Evolutionary conservation across 805 yeast species (phyloP), one percentile per base, ranked within the genome.

Genomic region (Candida argentea): DNA sequence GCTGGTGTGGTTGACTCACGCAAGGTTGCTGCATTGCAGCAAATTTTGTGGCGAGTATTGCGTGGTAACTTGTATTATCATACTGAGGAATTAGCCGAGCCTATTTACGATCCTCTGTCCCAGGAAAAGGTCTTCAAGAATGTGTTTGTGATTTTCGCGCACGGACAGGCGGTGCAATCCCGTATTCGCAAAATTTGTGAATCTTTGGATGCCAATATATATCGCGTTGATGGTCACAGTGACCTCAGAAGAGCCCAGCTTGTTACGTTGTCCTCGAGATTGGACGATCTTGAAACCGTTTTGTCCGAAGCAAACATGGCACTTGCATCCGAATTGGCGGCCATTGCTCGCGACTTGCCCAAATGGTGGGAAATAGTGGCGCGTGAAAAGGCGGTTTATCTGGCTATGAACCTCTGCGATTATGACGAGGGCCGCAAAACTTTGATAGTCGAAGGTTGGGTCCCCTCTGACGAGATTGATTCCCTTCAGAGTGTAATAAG

Each of bases 391-490:
- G 78, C 85, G 9, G 76, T 87, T 10, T 86, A 79, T 53, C 66
- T 77, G 19, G 70, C 85, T 1, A 64, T 91, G 62, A 85, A 85
- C 55, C 64, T 70, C 44, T 75, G 85, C 52, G 84, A 82, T 46
- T 80, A 77, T 52, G 93, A 82, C 46, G 83, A 73, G 38, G 61
- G 78, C n/a, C 75, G 95, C 57, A 74, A 81, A 51, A 82, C 94
- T 20, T 63, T 91, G 35, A 72, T 89, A 26, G 94, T 93, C 13
- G 97, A 93, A 61, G 98, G 97, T 18, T 91, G 99, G 99, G 63
- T 84, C 13, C 97, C 99, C 22, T 67, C 76, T 13, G 74, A 72
- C 37, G 95, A 86, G 36, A 57, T 87, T 21, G 71, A 81, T 16
- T 76, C 73, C 22, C 50, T 61, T n/a, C 50, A 61, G 14, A 56